Conservation (phyloP, 257 asterid species). For the Asclepias syriaca region DNA sequence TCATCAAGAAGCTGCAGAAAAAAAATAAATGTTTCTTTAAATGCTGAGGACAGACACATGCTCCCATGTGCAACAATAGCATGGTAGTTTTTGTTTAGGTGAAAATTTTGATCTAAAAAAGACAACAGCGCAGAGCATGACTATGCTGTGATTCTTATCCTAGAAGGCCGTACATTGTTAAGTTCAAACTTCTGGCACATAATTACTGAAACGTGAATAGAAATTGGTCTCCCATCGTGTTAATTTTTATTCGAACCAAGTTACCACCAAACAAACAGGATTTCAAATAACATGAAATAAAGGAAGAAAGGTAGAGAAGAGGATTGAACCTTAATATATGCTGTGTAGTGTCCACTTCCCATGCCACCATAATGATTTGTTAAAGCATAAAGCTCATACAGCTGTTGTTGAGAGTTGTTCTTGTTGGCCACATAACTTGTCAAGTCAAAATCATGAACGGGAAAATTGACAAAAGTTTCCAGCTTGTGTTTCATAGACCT, state of each 20-base stretch:
- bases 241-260: neutral
- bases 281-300: neutral
- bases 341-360: constrained; percentile 99
- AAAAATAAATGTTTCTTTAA: neutral
- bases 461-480: constrained; percentile 94
- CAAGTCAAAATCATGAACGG: constrained; percentile 86
- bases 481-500: constrained; percentile 97
- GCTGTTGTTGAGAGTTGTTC: constrained; percentile 73
- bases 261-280: too few species aligned
- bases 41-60: neutral
- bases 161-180: neutral
- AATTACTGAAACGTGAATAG: neutral
- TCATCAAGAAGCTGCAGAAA: constrained; percentile 80
- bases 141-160: too few species aligned
- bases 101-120: neutral
- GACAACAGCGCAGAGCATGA: neutral
- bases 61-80: neutral
- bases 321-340: constrained; percentile 74
- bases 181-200: neutral
- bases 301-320: constrained; percentile 4
- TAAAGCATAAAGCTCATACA: constrained; percentile 90
- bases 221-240: too few species aligned
- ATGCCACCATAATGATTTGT: constrained; percentile 95
- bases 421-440: constrained; percentile 93
- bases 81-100: neutral